Evolutionary conservation across 768 basidiomycete species (phyloP).

Genomic region (Royoungia palumana): DNA sequence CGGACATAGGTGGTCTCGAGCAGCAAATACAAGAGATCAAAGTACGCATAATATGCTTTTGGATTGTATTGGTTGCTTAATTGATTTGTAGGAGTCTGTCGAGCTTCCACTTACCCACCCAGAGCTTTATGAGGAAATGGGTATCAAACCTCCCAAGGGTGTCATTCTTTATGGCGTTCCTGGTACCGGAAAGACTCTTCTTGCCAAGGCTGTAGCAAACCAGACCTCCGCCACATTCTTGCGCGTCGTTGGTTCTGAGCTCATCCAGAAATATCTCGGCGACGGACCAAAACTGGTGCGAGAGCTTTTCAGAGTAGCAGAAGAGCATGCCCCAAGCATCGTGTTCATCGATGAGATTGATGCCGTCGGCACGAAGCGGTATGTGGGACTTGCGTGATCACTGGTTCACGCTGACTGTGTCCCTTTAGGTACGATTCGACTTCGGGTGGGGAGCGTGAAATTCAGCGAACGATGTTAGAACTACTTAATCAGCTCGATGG

Average conservation of each 20-base stretch:
- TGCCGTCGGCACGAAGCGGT: slow-evolving; percentile 97
- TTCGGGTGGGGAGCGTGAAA: slow-evolving; percentile 98
- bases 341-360: slow-evolving; percentile 99
- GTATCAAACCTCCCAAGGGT: slow-evolving; percentile 98
- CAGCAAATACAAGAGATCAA: slow-evolving; percentile 99
- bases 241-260: slow-evolving; percentile 94
- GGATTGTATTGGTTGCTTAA: neutral
- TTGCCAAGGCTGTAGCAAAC: slow-evolving; percentile 97
- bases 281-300: slow-evolving; percentile 98
- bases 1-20: slow-evolving; percentile 96
- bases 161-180: slow-evolving; percentile 99
- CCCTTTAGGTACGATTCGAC: slow-evolving; percentile 87
- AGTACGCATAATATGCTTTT: slow-evolving; percentile 39
- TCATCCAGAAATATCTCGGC: slow-evolving; percentile 99
- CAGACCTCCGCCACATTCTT: slow-evolving; percentile 98
- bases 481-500: slow-evolving; percentile 97
- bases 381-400: slow-evolving; percentile 18
- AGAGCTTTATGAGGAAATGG: slow-evolving; percentile 99
- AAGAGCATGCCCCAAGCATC: slow-evolving; percentile 97
- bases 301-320: slow-evolving; percentile 94
- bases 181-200: slow-evolving; percentile 95
- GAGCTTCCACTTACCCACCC: slow-evolving; percentile 97
- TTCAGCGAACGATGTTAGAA: slow-evolving; percentile 99
- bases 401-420: slow-evolving; percentile 3
- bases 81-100: slow-evolving; percentile 79